These are phyloP conservation scores for Nicotiana obtusifolia DNA, from an alignment of 257 asterid genomes.

Conservation along the genomic window DNA sequence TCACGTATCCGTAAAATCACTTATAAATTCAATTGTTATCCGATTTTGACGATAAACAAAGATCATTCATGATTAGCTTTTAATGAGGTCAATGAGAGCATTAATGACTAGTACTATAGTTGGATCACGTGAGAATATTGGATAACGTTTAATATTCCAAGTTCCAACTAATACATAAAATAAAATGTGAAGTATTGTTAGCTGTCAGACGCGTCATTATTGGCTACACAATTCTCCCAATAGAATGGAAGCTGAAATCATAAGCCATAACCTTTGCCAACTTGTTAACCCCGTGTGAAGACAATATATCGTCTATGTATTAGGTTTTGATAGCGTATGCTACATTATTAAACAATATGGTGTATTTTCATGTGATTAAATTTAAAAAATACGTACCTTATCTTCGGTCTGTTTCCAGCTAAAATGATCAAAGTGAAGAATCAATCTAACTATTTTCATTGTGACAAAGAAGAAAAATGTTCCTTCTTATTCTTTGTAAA, in stretches of 20 bases:
- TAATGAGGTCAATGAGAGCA: slow-evolving; percentile 1
- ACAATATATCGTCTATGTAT: background rate
- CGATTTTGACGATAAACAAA: too few species aligned
- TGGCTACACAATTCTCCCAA: slow-evolving; percentile 19
- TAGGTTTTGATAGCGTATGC: background rate
- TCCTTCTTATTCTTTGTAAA: background rate
- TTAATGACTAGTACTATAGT: background rate
- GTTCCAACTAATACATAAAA: background rate
- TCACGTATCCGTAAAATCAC: too few species aligned
- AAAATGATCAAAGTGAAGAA: background rate
- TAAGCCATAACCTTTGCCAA: background rate
- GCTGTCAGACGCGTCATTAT: slow-evolving; percentile 6
- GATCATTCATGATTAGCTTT: background rate
- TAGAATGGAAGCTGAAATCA: background rate
- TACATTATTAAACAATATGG: background rate
- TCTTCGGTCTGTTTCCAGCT: background rate
- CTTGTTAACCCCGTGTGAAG: background rate
- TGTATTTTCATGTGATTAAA: background rate
- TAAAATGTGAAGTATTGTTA: background rate
- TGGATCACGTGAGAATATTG: slow-evolving; percentile 16
- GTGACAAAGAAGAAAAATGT: background rate
- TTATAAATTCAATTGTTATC: too few species aligned
- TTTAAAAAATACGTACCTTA: background rate
- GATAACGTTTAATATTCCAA: background rate
- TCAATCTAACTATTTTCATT: background rate